These are phyloP conservation scores for Penstemon barbatus DNA, from an alignment of 257 asterid genomes.

Conservation along the genomic window DNA sequence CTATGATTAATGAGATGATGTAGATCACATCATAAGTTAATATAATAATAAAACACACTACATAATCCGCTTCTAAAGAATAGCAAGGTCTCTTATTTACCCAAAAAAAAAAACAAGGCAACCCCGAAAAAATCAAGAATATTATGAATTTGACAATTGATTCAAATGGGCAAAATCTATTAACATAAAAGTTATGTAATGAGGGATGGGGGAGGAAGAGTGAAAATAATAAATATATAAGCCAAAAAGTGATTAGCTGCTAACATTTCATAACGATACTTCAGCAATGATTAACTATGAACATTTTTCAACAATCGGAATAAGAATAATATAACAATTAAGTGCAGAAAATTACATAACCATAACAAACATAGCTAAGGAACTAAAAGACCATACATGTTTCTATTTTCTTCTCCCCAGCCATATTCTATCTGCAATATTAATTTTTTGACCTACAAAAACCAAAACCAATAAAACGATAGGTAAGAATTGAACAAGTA, in stretches of 20 bases:
- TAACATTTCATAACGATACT: too few species aligned
- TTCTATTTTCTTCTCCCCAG: conserved; percentile 55
- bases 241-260: not conserved
- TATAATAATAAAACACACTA: not conserved
- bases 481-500: conserved; percentile 13
- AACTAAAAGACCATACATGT: conserved; percentile 39
- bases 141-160: not conserved
- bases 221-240: too few species aligned
- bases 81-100: not conserved
- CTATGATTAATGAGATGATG: not conserved
- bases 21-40: not conserved
- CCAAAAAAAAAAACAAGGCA: too few species aligned
- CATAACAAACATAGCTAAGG: not conserved
- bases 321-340: not conserved
- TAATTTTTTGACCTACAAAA: conserved; percentile 36
- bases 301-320: not conserved
- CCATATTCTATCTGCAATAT: conserved; percentile 45
- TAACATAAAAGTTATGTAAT: not conserved
- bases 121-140: not conserved
- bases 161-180: not conserved
- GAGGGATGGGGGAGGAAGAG: not conserved
- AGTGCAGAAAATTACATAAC: not conserved
- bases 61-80: not conserved
- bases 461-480: conserved; percentile 10
- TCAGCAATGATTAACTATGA: not conserved